phyloP scores from a whole-genome alignment of 768 basidiomycete species.

The Dendrothele bispora region DNA sequence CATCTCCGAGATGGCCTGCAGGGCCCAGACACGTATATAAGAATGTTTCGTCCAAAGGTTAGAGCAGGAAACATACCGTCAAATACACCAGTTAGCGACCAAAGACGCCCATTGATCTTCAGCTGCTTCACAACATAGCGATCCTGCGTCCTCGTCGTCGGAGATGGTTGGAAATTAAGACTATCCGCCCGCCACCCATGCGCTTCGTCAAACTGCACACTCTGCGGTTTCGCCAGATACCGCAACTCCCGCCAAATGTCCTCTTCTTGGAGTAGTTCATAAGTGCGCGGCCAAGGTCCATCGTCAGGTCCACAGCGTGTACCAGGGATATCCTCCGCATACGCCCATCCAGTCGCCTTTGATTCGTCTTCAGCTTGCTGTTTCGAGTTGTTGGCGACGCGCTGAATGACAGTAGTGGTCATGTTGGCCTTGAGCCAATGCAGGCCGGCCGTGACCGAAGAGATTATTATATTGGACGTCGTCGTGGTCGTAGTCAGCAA shows the following conservation, averaged over 20 bases:
- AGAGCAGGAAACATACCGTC: conserved; percentile 47
- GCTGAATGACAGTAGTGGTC: conserved; percentile 1
- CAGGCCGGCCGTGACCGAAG: neutral
- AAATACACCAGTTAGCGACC: conserved; percentile 71
- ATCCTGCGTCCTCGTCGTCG: conserved; percentile 56
- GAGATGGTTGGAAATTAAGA: conserved; percentile 68
- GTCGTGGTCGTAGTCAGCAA: neutral
- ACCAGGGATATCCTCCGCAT: conserved; percentile 62
- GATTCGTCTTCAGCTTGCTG: neutral
- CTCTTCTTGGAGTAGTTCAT: conserved; percentile 47
- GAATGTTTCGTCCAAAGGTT: conserved; percentile 8
- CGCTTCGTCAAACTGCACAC: conserved; percentile 32
- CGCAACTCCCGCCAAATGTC: conserved; percentile 55
- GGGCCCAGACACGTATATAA: conserved; percentile 11
- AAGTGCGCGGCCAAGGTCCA: conserved; percentile 64
- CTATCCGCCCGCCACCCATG: conserved; percentile 48
- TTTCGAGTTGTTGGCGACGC: neutral
- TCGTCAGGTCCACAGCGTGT: conserved; percentile 63
- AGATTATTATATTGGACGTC: neutral
- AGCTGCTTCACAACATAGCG: conserved; percentile 60
- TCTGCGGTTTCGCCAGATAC: conserved; percentile 52
- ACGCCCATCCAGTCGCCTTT: conserved; percentile 38
- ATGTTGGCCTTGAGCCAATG: conserved; percentile 5
- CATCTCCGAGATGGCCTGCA: conserved; percentile 66
- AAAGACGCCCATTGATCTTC: conserved; percentile 52